These are phyloP conservation scores for Xylariaceae sp. DNA, from an alignment of 2,329 filamentous ascomycete species.

Conservation along the genomic window DNA sequence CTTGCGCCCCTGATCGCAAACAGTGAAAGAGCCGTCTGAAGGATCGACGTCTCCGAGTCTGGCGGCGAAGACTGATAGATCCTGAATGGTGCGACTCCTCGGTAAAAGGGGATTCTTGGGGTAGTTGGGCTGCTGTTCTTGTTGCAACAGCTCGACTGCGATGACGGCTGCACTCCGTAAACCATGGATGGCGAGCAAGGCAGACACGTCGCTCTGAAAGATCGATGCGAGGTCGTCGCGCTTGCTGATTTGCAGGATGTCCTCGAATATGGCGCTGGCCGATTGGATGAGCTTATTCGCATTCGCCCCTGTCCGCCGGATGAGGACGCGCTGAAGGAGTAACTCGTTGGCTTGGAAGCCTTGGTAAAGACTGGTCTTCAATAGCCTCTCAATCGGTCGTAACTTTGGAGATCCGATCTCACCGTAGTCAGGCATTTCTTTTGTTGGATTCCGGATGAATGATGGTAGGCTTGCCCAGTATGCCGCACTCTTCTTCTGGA, in stretches of 20 bases:
- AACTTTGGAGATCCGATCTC: conserved; percentile 11
- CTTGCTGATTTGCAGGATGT: conserved; percentile 31
- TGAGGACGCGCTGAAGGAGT: conserved; percentile 33
- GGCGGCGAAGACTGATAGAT: conserved; percentile 34
- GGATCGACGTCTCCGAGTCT: conserved; percentile 32
- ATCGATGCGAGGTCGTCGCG: conserved; percentile 30
- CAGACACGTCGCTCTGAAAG: conserved; percentile 29
- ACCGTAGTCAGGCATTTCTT: conserved; percentile 20
- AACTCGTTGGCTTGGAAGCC: conserved; percentile 29
- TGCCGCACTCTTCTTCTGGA: conserved; percentile 22
- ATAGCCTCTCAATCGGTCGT: conserved; percentile 26
- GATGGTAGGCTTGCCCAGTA: conserved; percentile 28
- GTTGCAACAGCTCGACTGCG: conserved; percentile 34
- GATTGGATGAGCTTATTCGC: conserved; percentile 31
- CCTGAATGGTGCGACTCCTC: conserved; percentile 35
- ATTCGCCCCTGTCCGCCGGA: conserved; percentile 32
- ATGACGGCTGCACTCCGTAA: conserved; percentile 34
- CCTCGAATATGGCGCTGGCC: conserved; percentile 30
- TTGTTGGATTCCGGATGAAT: conserved; percentile 24
- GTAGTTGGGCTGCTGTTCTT: conserved; percentile 33
- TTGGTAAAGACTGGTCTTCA: conserved; percentile 24
- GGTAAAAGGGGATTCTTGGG: conserved; percentile 33
- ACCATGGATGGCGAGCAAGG: conserved; percentile 31
- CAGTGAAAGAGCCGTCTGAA: conserved; percentile 28
- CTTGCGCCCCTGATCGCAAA: conserved; percentile 34